These are phyloP conservation scores for Serendipita sp. DNA, from an alignment of 768 basidiomycete genomes.

Conservation along the genomic window DNA sequence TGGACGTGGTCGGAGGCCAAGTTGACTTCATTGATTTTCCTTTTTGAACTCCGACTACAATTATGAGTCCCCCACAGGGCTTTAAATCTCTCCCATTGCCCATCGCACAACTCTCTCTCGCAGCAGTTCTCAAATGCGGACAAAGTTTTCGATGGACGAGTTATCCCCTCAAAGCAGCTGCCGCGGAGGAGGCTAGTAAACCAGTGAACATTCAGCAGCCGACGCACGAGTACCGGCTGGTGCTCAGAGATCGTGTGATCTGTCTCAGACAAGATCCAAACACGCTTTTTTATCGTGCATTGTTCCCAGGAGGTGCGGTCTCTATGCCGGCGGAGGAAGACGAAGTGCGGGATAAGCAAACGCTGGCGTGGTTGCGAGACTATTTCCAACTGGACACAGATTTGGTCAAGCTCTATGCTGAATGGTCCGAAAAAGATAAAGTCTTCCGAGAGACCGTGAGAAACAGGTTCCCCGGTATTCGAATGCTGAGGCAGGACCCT, in stretches of 20 bases:
- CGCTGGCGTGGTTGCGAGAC: slow-evolving; percentile 56
- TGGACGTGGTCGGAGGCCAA: not conserved
- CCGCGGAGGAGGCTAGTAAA: not conserved
- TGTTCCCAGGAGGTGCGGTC: slow-evolving; percentile 35
- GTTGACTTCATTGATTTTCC: no score
- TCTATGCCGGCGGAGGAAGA: slow-evolving; percentile 22
- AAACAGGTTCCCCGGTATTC: slow-evolving; percentile 59
- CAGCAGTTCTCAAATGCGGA: slow-evolving; percentile 65
- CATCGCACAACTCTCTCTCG: slow-evolving; percentile 56
- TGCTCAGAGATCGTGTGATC: slow-evolving; percentile 66
- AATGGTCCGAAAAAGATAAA: slow-evolving; percentile 60
- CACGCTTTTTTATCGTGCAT: slow-evolving; percentile 52
- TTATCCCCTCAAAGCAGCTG: slow-evolving; percentile 24
- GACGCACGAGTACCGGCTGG: slow-evolving; percentile 61
- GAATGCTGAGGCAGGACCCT: slow-evolving; percentile 82
- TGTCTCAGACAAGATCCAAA: slow-evolving; percentile 64
- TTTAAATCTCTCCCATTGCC: slow-evolving; percentile 49
- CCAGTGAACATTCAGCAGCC: slow-evolving; percentile 9
- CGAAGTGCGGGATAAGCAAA: slow-evolving; percentile 36
- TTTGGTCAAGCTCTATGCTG: slow-evolving; percentile 49
- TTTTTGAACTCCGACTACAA: slow-evolving; percentile 12
- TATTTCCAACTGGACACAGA: slow-evolving; percentile 83
- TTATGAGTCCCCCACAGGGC: slow-evolving; percentile 21
- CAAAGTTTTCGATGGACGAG: slow-evolving; percentile 76
- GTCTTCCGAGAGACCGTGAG: slow-evolving; percentile 49